Evolutionary conservation across 495 filamentous ascomycete species (phyloP).

Genomic region (Corynascus novoguineensis): DNA sequence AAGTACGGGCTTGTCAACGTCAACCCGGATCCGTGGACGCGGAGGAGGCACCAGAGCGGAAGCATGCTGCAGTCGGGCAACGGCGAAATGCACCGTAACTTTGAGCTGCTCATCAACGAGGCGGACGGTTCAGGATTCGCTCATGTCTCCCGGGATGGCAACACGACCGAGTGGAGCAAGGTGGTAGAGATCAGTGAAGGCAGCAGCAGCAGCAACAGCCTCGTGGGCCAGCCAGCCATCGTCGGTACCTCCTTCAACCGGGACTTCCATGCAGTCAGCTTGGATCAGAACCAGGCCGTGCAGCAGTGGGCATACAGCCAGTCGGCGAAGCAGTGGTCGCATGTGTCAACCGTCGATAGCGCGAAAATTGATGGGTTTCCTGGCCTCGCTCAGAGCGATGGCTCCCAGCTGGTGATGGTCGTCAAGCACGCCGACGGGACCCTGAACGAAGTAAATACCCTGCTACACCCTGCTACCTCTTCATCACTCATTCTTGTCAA

Average conservation of each 20-base stretch:
- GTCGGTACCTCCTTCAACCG: constrained; percentile 22
- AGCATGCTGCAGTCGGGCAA: constrained; percentile 23
- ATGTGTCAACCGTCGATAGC: background rate
- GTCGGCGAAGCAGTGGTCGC: constrained; percentile 7
- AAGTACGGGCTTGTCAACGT: constrained; percentile 21
- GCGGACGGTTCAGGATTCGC: background rate
- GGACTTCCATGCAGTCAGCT: constrained; percentile 17
- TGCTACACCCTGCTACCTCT: too few species aligned
- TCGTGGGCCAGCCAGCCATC: constrained; percentile 18
- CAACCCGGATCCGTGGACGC: constrained; percentile 21
- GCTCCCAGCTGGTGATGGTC: constrained; percentile 12
- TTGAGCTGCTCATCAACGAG: constrained; percentile 14
- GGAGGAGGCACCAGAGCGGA: constrained; percentile 19
- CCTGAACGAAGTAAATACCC: constrained; percentile 15
- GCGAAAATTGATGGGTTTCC: constrained; percentile 18
- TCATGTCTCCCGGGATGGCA: constrained; percentile 14
- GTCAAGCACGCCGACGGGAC: constrained; percentile 20
- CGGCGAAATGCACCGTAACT: constrained; percentile 18
- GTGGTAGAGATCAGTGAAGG: background rate
- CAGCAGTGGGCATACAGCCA: constrained; percentile 17
- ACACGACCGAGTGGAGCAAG: constrained; percentile 7
- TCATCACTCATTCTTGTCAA: background rate
- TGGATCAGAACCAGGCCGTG: background rate
- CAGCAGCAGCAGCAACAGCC: too few species aligned
- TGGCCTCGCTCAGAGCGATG: constrained; percentile 17